These are phyloP conservation scores for Penicillium sp. DNA, from an alignment of 2,329 filamentous ascomycete species.

Conservation along the genomic window DNA sequence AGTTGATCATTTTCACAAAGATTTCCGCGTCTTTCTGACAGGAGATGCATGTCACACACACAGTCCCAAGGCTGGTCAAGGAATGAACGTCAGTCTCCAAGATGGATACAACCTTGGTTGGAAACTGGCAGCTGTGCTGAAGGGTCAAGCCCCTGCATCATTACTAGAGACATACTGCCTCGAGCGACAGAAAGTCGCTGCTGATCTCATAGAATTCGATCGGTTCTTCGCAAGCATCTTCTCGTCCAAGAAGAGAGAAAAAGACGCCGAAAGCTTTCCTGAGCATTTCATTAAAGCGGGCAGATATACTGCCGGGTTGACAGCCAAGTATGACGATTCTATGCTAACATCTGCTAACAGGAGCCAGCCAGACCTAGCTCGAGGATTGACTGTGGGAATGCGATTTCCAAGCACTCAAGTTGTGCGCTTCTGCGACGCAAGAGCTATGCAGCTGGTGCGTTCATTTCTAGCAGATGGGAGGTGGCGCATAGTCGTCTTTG, in stretches of 20 bases:
- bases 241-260: constrained; percentile 41
- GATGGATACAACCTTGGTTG: constrained; percentile 35
- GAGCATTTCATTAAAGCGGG: constrained; percentile 55
- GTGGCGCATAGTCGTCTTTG: constrained; percentile 20
- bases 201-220: constrained; percentile 31
- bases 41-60: constrained; percentile 54
- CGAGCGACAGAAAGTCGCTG: constrained; percentile 29
- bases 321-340: constrained; percentile 49
- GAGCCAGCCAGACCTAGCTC: constrained; percentile 16
- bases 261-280: constrained; percentile 57
- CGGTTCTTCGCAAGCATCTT: constrained; percentile 53
- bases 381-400: constrained; percentile 31
- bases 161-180: constrained; percentile 29
- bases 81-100: constrained; percentile 35
- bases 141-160: constrained; percentile 22
- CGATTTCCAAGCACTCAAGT: constrained; percentile 47
- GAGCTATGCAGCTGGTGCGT: constrained; percentile 29
- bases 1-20: constrained; percentile 53
- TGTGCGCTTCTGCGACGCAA: constrained; percentile 41
- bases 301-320: constrained; percentile 58
- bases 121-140: constrained; percentile 29
- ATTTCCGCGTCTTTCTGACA: constrained; percentile 63
- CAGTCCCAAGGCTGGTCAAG: constrained; percentile 31
- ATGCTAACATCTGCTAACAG: not conserved
- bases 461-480: constrained; percentile 34